Base-by-base conservation (phyloP, 306 rosid species). In the Vigna radiata region DNA sequence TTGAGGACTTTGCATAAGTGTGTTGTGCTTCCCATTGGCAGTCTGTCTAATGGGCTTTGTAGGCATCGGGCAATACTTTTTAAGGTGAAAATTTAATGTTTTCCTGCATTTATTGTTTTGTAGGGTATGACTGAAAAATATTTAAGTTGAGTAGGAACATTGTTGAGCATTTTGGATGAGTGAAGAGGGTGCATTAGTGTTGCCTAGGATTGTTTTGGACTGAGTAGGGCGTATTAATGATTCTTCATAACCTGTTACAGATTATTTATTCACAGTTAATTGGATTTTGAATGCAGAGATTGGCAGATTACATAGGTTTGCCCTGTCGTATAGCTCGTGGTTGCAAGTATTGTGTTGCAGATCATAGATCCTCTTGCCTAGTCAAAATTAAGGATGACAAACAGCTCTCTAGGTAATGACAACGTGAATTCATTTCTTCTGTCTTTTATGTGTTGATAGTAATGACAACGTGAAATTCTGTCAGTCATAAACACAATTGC, bases 251-350 rank as follows among this genome's bases (percentile, higher is more conserved):
- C 41, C 46, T 61, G 66, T 68, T 73, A 69, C 8, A 48, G 8
- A 68, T 36, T 52, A 36, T 19, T 49, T 64, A 17, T 58, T 65
- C 36, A 49, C 23, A 19, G 39, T 43, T 68, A 23, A 14, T 60
- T 69, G 66, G 52, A 53, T 73, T 82, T 67, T 31, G 52, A 68
- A 61, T 82, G 90, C 92, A 95, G 99, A 92, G 91, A 85, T 80
- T 95, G 87, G 99, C 99, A 56, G 99, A 95, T 80, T 82, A 89
- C 79, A 89, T 95, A 64, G 99, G 99, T 50, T 86, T 95, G 88
- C 99, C 99, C 18, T 95, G 99, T 79, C 97, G 99, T 75, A 95
- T 95, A 64, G 99, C 99, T 67, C 94, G 85, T 43, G 99, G 97
- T 73, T 95, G 99, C 85, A 95, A 82, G 83, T 95, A 95, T 75